These are phyloP conservation scores for Eucalyptus erythrocorys DNA, from an alignment of 345 rosid genomes.

Conservation along the genomic window DNA sequence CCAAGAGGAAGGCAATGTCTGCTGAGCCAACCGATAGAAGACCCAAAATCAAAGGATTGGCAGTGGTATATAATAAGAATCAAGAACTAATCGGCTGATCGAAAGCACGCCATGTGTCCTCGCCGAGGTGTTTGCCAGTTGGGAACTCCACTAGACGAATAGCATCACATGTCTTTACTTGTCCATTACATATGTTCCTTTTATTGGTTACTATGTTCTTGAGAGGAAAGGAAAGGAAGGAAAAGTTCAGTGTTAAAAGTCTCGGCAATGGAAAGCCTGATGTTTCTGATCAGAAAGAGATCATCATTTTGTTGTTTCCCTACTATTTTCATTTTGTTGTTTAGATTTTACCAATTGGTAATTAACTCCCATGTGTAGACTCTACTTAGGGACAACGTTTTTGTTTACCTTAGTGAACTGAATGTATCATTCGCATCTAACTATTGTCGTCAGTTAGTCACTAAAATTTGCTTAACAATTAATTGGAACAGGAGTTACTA, in stretches of 20 bases:
- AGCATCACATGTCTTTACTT: neutral
- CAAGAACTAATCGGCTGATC: neutral
- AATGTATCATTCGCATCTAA: neutral
- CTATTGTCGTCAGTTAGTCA: neutral
- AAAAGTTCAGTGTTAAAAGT: neutral
- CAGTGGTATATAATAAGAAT: slow-evolving; percentile 2
- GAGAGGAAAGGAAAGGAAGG: neutral
- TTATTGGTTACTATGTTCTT: neutral
- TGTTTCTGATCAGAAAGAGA: neutral
- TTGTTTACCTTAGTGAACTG: neutral
- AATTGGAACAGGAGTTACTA: neutral
- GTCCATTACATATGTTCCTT: neutral
- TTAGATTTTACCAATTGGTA: neutral
- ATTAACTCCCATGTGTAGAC: neutral
- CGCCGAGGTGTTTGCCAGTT: neutral
- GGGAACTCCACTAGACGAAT: neutral
- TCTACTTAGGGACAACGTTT: neutral
- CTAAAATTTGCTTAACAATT: neutral
- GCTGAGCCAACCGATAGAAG: slow-evolving; percentile 13
- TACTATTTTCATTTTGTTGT: neutral
- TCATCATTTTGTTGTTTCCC: neutral
- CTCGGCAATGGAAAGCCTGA: neutral
- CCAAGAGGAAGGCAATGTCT: slow-evolving; percentile 30
- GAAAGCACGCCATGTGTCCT: neutral
- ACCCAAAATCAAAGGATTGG: slow-evolving; percentile 22